Percentiles rank a stretch among this genome's conserved stretches.
Evolutionary conservation across 768 basidiomycete species (phyloP).

Genomic region (Boletus speciosus): DNA sequence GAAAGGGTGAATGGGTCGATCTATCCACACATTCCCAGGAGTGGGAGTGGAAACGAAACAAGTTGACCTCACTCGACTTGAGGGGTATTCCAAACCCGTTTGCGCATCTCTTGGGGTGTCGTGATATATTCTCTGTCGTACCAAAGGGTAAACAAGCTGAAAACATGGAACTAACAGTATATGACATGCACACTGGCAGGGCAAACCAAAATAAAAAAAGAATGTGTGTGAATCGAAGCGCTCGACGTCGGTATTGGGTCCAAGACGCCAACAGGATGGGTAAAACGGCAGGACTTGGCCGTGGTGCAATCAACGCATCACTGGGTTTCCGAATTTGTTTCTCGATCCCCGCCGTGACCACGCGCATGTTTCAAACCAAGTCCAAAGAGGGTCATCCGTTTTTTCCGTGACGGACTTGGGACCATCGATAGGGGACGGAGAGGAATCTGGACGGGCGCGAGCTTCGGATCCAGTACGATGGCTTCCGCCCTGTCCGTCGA

Average conservation of each 20-base stretch:
- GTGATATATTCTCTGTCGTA: not conserved
- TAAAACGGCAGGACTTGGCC: not conserved
- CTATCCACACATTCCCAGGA: not conserved
- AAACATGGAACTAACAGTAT: slow-evolving; percentile 14
- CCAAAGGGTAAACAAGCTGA: slow-evolving; percentile 4
- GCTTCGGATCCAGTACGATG: slow-evolving; percentile 30
- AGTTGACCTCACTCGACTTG: not conserved
- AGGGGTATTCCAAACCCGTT: not conserved
- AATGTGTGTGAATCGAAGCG: not conserved
- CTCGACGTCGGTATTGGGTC: not conserved
- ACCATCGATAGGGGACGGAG: slow-evolving; percentile 29
- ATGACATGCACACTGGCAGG: slow-evolving; percentile 1
- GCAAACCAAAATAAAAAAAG: not conserved
- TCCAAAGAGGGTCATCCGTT: slow-evolving; percentile 21
- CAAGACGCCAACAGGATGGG: not conserved
- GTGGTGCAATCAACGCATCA: not conserved
- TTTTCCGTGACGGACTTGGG: slow-evolving; percentile 13
- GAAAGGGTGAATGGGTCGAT: not conserved
- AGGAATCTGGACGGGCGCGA: slow-evolving; percentile 31
- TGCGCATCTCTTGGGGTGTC: not conserved
- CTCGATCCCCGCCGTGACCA: not conserved
- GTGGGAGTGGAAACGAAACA: not conserved
- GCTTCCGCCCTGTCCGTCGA: slow-evolving; percentile 26
- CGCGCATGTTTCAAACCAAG: slow-evolving; percentile 13
- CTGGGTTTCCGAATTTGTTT: not conserved